Percentiles rank a stretch among this genome's conserved stretches.
Evolutionary conservation across 495 filamentous ascomycete genomes (phyloP).

Genomic region (Podospora anserina): DNA sequence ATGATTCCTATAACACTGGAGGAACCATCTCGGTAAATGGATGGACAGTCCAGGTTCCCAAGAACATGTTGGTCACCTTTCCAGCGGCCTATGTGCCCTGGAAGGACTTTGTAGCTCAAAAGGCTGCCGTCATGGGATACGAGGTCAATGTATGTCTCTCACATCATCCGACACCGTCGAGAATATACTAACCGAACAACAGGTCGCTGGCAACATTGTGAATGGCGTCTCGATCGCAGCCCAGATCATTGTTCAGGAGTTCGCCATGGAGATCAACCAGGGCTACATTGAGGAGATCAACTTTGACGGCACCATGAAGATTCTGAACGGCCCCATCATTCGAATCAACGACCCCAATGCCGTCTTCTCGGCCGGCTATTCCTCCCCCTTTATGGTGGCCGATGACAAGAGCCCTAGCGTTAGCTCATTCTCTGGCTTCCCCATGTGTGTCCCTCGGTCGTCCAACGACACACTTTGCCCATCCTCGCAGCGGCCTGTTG

Average conservation of each 20-base stretch:
- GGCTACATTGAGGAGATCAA: slow-evolving; percentile 37
- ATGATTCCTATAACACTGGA: slow-evolving; percentile 36
- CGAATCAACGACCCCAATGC: slow-evolving; percentile 45
- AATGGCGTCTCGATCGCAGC: slow-evolving; percentile 35
- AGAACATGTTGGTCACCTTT: slow-evolving; percentile 43
- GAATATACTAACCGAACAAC: neutral
- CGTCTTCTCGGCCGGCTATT: slow-evolving; percentile 34
- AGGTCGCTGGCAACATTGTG: slow-evolving; percentile 39
- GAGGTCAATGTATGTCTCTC: slow-evolving; percentile 34
- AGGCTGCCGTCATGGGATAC: slow-evolving; percentile 25
- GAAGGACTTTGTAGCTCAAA: slow-evolving; percentile 32
- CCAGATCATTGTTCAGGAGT: slow-evolving; percentile 34
- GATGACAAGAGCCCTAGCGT: slow-evolving; percentile 41
- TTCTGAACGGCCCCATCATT: slow-evolving; percentile 35
- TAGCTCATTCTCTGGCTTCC: slow-evolving; percentile 40
- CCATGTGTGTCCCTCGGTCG: slow-evolving; percentile 43
- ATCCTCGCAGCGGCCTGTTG: slow-evolving; percentile 30
- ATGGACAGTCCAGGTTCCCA: slow-evolving; percentile 38
- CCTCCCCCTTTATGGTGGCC: slow-evolving; percentile 36
- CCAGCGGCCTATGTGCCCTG: slow-evolving; percentile 40
- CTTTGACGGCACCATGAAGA: slow-evolving; percentile 33
- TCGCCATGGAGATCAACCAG: slow-evolving; percentile 30
- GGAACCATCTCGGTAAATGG: slow-evolving; percentile 39
- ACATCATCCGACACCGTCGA: neutral
- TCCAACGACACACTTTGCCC: slow-evolving; percentile 35